Base-by-base conservation (phyloP, 306 rosid genomes). In the Prinsepia uniflora region DNA sequence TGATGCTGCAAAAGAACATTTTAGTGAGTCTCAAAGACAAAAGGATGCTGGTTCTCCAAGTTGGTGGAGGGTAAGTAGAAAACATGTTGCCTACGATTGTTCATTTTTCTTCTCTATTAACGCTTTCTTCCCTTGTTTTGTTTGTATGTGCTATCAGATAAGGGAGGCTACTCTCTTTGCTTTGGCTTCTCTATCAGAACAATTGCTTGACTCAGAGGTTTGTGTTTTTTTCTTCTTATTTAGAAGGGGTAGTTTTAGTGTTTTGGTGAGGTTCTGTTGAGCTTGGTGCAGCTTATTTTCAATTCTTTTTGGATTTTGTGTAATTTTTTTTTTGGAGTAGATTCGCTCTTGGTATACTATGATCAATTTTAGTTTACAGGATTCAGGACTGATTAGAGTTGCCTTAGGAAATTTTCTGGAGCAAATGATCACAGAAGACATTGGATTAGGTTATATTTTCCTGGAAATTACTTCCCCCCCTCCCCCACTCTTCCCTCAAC, bases 61-160 rank as follows among this genome's bases (percentile, higher is more conserved):
- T 73, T 93, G 98, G 98, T 93, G 98, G 97, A 88, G 86, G 84
- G 98, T 93, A 81, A 80, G 84, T 79, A 57, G 45, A 63, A n/a
- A 65, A 40, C 54, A 39, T 74, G 46, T 63, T 54, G 7, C 49
- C 20, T 18, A 69, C 41, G 50, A n/a, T 34, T 19, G 10, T 41
- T 69, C 39, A 18, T n/a, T 56, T 54, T 54, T 42, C 34, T 13
- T 47, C 50, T 63, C 45, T 44, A 65, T 82, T 45, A 79, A 64
- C 10, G 24, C 3, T 48, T 49, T 55, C 24, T 58, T 8, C 22
- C 48, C 65, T 48, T 14, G 14, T 61, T 69, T 56, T 75, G 50
- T 43, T 76, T 65, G 64, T 43, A 44, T 64, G 19, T 52, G 77
- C 73, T 89, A 81, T 82, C 96, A 93, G 98, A 81, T 83, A 50